Conservation (phyloP, 306 rosid genomes). For the Castanospermum australe region DNA sequence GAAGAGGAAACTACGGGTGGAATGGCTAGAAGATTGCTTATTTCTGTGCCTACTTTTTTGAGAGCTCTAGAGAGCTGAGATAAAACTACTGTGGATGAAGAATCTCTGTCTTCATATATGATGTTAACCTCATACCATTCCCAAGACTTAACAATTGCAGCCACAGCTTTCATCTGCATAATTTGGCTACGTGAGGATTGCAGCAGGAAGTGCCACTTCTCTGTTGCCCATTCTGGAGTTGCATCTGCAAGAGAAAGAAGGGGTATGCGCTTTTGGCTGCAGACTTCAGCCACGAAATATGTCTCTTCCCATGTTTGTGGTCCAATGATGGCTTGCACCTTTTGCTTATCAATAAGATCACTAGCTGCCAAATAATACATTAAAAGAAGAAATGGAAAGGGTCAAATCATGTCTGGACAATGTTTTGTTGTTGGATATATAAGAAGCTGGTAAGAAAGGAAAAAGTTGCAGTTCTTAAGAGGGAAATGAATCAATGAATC, state of each 20-base stretch:
- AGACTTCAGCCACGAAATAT: slow-evolving; percentile 36
- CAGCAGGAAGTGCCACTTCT: slow-evolving; percentile 42
- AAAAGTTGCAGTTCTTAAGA: neutral
- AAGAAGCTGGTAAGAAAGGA: neutral
- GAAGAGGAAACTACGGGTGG: slow-evolving; percentile 38
- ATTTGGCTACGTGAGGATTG: slow-evolving; percentile 37
- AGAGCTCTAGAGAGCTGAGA: slow-evolving; percentile 35
- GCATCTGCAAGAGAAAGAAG: slow-evolving; percentile 42
- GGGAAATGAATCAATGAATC: too few relatives aligned
- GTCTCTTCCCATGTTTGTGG: slow-evolving; percentile 48
- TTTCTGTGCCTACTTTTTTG: slow-evolving; percentile 23
- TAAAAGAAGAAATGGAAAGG: neutral
- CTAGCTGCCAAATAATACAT: slow-evolving; percentile 31
- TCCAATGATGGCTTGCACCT: slow-evolving; percentile 48
- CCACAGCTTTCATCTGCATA: slow-evolving; percentile 44
- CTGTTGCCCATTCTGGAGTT: slow-evolving; percentile 47
- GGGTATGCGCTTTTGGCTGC: slow-evolving; percentile 30
- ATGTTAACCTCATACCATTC: slow-evolving; percentile 30
- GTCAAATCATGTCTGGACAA: neutral
- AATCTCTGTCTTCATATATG: slow-evolving; percentile 47
- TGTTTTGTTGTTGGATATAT: neutral
- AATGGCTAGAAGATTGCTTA: slow-evolving; percentile 28
- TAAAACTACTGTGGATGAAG: slow-evolving; percentile 30
- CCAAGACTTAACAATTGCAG: slow-evolving; percentile 43
- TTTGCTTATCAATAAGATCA: slow-evolving; percentile 34